These are phyloP conservation scores for Citrullus colocynthis DNA, from an alignment of 306 rosid genomes.

Conservation along the genomic window DNA sequence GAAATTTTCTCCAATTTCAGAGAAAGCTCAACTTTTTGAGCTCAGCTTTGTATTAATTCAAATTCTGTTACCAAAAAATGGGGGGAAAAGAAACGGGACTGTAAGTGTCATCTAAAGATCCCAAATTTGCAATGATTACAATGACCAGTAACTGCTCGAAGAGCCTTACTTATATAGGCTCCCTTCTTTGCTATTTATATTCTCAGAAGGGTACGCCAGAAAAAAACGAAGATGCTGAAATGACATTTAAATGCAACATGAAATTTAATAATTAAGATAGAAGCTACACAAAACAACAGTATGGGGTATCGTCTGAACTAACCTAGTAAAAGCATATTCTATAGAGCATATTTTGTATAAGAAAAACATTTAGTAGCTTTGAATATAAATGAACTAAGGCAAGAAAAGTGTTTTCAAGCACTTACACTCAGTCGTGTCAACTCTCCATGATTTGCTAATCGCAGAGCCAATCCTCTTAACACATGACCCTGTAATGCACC, in stretches of 20 bases:
- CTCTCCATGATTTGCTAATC: slow-evolving; percentile 96
- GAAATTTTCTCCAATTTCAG: no score
- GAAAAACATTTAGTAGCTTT: neutral
- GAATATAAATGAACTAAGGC: neutral
- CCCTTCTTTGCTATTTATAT: neutral
- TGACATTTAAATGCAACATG: neutral
- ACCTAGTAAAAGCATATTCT: neutral
- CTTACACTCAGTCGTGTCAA: slow-evolving; percentile 86
- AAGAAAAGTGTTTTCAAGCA: slow-evolving; percentile 4
- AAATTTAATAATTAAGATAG: neutral
- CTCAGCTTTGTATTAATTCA: neutral
- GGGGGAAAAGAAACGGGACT: neutral
- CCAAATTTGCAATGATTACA: neutral
- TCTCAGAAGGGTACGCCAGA: neutral
- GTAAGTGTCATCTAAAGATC: neutral
- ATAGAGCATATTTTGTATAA: neutral
- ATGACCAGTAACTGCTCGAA: neutral
- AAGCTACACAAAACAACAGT: neutral
- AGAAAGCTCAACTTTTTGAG: neutral
- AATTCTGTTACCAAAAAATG: neutral
- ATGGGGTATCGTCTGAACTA: neutral
- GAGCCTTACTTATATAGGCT: neutral
- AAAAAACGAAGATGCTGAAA: neutral
- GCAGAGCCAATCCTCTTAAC: slow-evolving; percentile 75
- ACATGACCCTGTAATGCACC: slow-evolving; percentile 92